These are phyloP conservation scores for Dalbergia oliveri DNA, from an alignment of 306 rosid genomes.

Conservation along the genomic window DNA sequence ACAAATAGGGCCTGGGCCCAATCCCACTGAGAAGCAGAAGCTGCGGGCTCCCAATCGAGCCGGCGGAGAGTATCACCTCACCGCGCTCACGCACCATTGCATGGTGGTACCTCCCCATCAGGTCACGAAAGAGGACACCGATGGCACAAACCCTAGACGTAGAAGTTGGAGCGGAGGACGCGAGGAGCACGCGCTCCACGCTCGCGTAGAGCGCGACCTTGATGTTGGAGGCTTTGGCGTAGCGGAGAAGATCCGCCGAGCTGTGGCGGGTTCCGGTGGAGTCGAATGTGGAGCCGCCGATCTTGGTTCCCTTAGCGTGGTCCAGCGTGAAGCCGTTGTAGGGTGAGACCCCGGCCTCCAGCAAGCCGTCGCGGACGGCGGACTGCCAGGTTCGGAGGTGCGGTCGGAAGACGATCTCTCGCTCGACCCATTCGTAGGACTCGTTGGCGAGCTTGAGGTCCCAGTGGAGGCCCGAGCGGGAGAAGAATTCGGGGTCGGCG, in stretches of 20 bases:
- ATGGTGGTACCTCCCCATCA: constrained; percentile 61
- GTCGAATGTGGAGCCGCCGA: constrained; percentile 93
- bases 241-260: constrained; percentile 75
- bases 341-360: constrained; percentile 80
- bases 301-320: constrained; percentile 75
- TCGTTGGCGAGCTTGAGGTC: constrained; percentile 63
- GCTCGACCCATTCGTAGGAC: constrained; percentile 88
- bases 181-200: constrained; percentile 73
- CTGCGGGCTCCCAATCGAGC: constrained; percentile 95
- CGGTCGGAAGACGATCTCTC: constrained; percentile 71
- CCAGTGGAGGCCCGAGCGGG: constrained; percentile 59
- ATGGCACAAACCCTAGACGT: constrained; percentile 39
- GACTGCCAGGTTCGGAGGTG: constrained; percentile 79
- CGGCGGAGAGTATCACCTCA: constrained; percentile 78
- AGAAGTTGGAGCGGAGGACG: constrained; percentile 39
- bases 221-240: constrained; percentile 57
- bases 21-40: constrained; percentile 84
- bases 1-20: constrained; percentile 77
- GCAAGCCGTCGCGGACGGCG: constrained; percentile 77
- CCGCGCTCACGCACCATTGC: constrained; percentile 70
- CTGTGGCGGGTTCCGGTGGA: constrained; percentile 67
- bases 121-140: constrained; percentile 76
- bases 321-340: constrained; percentile 81
- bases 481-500: constrained; percentile 72
- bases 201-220: constrained; percentile 68